Percentiles rank a stretch among this genome's conserved stretches.
Conservation (phyloP, 1,284 basidiomycete genomes). For the Tremellales sp. region DNA sequence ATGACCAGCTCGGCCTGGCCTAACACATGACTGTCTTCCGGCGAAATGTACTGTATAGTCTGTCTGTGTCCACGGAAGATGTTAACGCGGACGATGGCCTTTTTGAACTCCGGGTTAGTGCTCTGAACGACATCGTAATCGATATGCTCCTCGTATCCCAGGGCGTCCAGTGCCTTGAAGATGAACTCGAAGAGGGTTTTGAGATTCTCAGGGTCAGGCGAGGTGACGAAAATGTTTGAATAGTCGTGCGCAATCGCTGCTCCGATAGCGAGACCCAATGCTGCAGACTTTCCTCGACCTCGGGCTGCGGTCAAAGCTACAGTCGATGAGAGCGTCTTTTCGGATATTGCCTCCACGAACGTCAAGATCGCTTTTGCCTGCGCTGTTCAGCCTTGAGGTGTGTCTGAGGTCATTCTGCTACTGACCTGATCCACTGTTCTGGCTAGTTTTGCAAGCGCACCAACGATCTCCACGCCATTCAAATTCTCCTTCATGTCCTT, state of each 20-base stretch:
- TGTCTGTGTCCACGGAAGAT: constrained; percentile 89
- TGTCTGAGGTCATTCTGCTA: neutral
- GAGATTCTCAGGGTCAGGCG: constrained; percentile 95
- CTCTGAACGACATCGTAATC: constrained; percentile 96
- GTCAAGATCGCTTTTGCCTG: constrained; percentile 79
- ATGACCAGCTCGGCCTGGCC: constrained; percentile 97
- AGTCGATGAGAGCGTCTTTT: constrained; percentile 90
- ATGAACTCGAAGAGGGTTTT: constrained; percentile 98
- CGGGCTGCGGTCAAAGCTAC: constrained; percentile 91
- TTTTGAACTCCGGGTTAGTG: constrained; percentile 89
- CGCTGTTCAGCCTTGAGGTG: neutral
- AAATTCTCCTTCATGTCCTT: constrained; percentile 76
- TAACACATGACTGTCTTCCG: constrained; percentile 93
- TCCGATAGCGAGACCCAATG: constrained; percentile 88
- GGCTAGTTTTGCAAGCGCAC: constrained; percentile 84
- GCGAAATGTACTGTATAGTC: constrained; percentile 96
- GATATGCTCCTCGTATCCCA: constrained; percentile 96
- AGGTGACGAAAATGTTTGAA: constrained; percentile 97
- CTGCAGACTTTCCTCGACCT: constrained; percentile 95
- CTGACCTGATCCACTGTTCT: constrained; percentile 83
- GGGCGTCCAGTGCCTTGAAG: constrained; percentile 91
- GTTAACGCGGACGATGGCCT: constrained; percentile 94
- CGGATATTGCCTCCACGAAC: constrained; percentile 85
- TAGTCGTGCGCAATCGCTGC: constrained; percentile 92
- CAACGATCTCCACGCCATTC: constrained; percentile 79